Evolutionary conservation across 129 eudicot genomes (phyloP).

Genomic region (Artemisia tridentata): DNA sequence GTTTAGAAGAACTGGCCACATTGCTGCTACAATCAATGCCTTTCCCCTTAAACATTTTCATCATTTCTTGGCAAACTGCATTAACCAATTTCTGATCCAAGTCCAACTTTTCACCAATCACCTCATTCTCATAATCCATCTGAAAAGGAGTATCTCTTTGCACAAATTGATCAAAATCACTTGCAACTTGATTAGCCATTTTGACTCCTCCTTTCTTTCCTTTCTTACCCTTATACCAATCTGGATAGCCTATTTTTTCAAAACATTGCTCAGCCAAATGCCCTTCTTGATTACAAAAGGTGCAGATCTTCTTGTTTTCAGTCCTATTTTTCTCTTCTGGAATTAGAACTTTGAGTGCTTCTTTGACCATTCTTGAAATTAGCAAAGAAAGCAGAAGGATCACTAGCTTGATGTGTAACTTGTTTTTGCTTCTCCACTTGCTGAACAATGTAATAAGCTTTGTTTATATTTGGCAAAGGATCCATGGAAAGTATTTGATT

Average conservation of each 20-base stretch:
- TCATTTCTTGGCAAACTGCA: not conserved
- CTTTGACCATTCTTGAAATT: too few species aligned
- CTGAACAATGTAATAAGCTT: too few species aligned
- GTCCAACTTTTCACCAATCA: not conserved
- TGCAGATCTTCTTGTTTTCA: not conserved
- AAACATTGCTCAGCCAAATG: not conserved
- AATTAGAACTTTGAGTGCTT: too few species aligned
- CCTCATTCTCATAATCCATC: not conserved
- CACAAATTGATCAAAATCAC: not conserved
- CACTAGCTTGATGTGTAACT: too few species aligned
- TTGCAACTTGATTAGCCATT: not conserved
- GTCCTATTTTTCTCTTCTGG: too few species aligned
- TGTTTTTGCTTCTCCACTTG: too few species aligned
- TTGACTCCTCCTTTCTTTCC: not conserved
- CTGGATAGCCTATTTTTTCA: not conserved
- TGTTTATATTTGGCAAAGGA: too few species aligned
- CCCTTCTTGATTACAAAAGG: not conserved
- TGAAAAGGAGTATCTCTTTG: not conserved
- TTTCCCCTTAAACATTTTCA: too few species aligned
- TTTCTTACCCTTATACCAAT: not conserved
- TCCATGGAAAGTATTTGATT: too few species aligned
- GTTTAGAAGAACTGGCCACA: too few species aligned
- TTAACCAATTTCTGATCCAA: not conserved
- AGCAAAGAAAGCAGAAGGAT: too few species aligned
- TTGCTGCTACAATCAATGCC: too few species aligned